Evolutionary conservation across 2,329 filamentous ascomycete species (phyloP).

Genomic region (Chrysoporthe deuterocubensis): DNA sequence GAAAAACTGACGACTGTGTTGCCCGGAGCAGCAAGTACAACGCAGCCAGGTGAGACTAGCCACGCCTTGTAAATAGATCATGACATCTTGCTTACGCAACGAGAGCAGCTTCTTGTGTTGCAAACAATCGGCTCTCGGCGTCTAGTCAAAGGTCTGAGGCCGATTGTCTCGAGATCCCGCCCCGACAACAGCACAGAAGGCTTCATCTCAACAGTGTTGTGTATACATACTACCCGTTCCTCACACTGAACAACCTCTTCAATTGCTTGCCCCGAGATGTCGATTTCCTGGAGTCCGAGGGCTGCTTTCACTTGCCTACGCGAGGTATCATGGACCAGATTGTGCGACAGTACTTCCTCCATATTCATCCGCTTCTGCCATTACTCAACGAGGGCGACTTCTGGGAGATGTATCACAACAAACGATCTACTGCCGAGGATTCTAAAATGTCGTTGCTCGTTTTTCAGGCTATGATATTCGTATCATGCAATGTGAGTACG

Average conservation of each 20-base stretch:
- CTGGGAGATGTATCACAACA: slow-evolving; percentile 46
- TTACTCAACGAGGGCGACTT: slow-evolving; percentile 48
- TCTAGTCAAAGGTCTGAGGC: neutral
- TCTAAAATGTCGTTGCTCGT: slow-evolving; percentile 47
- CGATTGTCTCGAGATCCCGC: neutral
- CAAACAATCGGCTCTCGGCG: slow-evolving; percentile 1
- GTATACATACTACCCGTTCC: slow-evolving; percentile 46
- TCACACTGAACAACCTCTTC: slow-evolving; percentile 40
- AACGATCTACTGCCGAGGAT: neutral
- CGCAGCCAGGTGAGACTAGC: slow-evolving; percentile 7
- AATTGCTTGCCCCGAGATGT: slow-evolving; percentile 47
- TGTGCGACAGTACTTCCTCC: slow-evolving; percentile 48
- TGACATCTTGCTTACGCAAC: neutral
- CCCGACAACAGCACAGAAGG: neutral
- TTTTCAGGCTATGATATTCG: slow-evolving; percentile 50
- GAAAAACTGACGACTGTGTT: neutral
- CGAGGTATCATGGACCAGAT: slow-evolving; percentile 45
- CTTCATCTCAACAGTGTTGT: slow-evolving; percentile 10
- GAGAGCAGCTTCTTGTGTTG: neutral
- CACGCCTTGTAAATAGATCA: neutral
- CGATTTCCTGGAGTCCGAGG: slow-evolving; percentile 47
- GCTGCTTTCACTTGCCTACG: slow-evolving; percentile 46
- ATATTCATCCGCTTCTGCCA: slow-evolving; percentile 47
- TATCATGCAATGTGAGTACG: slow-evolving; percentile 44
- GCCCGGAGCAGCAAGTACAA: neutral